Base-by-base conservation (phyloP, 1,284 basidiomycete genomes). In the Chondrostereum purpureum region DNA sequence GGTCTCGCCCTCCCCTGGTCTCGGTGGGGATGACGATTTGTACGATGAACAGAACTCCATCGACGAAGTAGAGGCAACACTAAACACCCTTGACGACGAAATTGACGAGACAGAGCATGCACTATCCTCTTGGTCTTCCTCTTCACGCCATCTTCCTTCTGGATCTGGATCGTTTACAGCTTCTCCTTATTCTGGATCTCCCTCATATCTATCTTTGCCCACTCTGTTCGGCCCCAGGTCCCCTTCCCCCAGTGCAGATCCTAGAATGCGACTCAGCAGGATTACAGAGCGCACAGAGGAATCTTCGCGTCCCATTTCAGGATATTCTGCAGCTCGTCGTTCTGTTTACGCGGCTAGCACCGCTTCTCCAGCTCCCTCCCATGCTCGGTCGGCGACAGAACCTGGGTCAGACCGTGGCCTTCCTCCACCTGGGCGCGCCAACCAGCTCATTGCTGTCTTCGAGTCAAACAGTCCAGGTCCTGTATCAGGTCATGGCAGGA, bases 391-490 rank as follows among this genome's bases (percentile, higher is more conserved):
- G 12, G 63, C 70, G 1, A 72, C 70, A 2, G 72, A 74, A 38
- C 67, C 71, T 10, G 64, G 62, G 16, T 56, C 64, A 5, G 71
- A 57, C 45, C 62, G 58, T 33, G 68, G 63, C 43, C 66, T 74
- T 14, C 78, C 78, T 16, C 68, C 65, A 35, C 78, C 76, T 5
- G 75, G 77, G 23, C 75, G 82, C 13, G 73, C 83, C 0, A 82
- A 74, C 12, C 78, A 84, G 47, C 70, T 88, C 35, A 83, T 85
- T 36, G 83, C 86, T 0, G 77, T 82, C 35, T 89, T 88, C 49
- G 87, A 89, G 54, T 73, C 80, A 22, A 75, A 70, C 37, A 66
- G 60, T 35, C 62, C 65, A 14, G 38, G 38, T 11, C 38, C 47
- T 3, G 55, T 53, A 27, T 53, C 65, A 8, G 59, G 68, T 11